Conservation (phyloP, 345 rosid species). For the Hypericum androsaemum region DNA sequence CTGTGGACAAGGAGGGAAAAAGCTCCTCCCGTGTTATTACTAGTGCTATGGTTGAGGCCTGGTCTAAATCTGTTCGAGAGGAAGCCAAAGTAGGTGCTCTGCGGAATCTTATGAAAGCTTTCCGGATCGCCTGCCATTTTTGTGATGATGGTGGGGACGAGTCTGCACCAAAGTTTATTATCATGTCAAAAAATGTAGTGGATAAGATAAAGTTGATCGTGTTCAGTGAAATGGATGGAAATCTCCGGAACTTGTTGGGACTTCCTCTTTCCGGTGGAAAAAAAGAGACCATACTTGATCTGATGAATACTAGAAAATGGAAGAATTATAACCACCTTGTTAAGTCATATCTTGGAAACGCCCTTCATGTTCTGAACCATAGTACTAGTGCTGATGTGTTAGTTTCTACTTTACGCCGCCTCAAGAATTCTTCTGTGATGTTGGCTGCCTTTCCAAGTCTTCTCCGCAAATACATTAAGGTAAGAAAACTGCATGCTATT, state of each 20-base stretch:
- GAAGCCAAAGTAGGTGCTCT: slow-evolving; percentile 51
- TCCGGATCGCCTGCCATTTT: slow-evolving; percentile 86
- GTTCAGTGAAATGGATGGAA: slow-evolving; percentile 74
- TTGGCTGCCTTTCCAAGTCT: slow-evolving; percentile 82
- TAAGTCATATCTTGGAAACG: slow-evolving; percentile 86
- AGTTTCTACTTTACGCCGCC: slow-evolving; percentile 66
- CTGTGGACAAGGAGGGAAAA: slow-evolving; percentile 28
- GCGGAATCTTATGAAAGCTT: slow-evolving; percentile 77
- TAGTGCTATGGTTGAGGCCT: slow-evolving; percentile 59
- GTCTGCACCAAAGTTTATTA: slow-evolving; percentile 54
- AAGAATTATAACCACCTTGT: slow-evolving; percentile 72
- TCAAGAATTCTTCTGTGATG: slow-evolving; percentile 59
- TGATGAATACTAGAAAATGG: slow-evolving; percentile 67
- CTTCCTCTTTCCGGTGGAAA: slow-evolving; percentile 72
- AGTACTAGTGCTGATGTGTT: slow-evolving; percentile 88
- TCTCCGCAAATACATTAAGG: slow-evolving; percentile 76
- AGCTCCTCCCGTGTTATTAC: slow-evolving; percentile 48
- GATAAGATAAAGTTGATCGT: slow-evolving; percentile 75
- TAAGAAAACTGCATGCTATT: slow-evolving; percentile 13
- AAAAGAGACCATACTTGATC: slow-evolving; percentile 52
- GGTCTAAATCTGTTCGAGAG: slow-evolving; percentile 56
- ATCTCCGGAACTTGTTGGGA: slow-evolving; percentile 61
- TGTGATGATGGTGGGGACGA: slow-evolving; percentile 79
- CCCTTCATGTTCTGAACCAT: slow-evolving; percentile 82
- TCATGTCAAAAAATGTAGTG: slow-evolving; percentile 73